These are phyloP conservation scores for Citrus inodora DNA, from an alignment of 345 rosid genomes.

Conservation along the genomic window DNA sequence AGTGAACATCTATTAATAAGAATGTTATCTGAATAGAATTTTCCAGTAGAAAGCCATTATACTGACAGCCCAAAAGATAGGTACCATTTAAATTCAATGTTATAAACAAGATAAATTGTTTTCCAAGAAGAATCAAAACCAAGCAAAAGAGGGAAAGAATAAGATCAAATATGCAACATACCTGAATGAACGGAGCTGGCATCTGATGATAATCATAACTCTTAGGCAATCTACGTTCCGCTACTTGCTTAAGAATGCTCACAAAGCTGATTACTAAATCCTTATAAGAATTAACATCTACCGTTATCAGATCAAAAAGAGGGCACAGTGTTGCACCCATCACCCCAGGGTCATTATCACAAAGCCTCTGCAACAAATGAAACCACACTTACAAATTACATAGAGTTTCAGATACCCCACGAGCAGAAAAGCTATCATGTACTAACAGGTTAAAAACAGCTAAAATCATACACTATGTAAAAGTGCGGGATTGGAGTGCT, in stretches of 20 bases:
- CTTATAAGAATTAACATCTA: slow-evolving; percentile 69
- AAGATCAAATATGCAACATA: slow-evolving; percentile 19
- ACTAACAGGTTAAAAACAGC: neutral
- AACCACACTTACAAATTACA: neutral
- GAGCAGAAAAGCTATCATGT: neutral
- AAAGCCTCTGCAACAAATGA: slow-evolving; percentile 54
- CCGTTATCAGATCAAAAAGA: slow-evolving; percentile 72
- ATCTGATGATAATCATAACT: slow-evolving; percentile 91
- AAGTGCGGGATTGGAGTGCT: neutral
- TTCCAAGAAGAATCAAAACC: neutral
- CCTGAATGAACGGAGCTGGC: slow-evolving; percentile 99
- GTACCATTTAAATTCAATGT: neutral
- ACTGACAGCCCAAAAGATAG: neutral
- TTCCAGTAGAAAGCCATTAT: neutral
- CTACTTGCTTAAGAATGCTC: slow-evolving; percentile 92
- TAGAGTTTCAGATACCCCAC: neutral
- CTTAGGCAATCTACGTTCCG: slow-evolving; percentile 88
- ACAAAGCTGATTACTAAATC: slow-evolving; percentile 91
- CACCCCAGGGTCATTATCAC: slow-evolving; percentile 96
- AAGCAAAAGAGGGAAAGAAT: neutral
- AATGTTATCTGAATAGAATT: too few relatives aligned
- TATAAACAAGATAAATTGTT: neutral
- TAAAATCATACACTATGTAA: neutral
- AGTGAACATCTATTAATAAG: too few relatives aligned
- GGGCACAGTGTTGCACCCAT: slow-evolving; percentile 99